These are phyloP conservation scores for Acanthamoeba royreba DNA, from an alignment of 208 protist species.

Conservation along the genomic window DNA sequence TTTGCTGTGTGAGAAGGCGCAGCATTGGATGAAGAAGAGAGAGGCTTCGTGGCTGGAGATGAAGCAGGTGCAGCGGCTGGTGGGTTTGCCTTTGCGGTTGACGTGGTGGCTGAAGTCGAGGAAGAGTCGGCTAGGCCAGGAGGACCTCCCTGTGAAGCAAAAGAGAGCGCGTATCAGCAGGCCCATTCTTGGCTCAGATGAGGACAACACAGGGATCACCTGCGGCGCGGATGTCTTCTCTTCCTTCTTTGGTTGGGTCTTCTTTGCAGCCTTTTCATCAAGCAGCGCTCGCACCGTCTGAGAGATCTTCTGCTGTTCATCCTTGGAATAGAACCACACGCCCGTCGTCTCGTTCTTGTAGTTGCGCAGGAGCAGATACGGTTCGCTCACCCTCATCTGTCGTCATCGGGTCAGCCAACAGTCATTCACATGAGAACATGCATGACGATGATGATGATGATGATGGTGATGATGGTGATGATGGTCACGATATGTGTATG, in stretches of 20 bases:
- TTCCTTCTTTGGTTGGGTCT: background rate
- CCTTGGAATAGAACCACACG: slow-evolving; percentile 11
- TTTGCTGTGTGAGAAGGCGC: background rate
- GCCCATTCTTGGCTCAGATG: background rate
- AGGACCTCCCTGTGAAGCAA: background rate
- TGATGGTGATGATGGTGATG: background rate
- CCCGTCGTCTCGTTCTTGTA: background rate
- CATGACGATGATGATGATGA: too few relatives aligned
- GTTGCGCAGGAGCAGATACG: background rate
- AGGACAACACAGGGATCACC: background rate
- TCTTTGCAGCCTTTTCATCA: background rate
- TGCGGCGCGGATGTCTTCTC: background rate
- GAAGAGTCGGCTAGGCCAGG: background rate
- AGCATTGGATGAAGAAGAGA: background rate
- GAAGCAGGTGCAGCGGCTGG: background rate
- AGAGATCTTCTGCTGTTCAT: background rate
- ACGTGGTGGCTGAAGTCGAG: background rate
- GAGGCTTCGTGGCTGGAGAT: background rate
- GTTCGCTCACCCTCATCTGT: background rate
- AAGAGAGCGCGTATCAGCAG: too few relatives aligned
- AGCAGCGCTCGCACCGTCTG: background rate
- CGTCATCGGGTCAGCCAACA: background rate
- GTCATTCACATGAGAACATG: background rate
- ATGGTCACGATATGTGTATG: too few relatives aligned
- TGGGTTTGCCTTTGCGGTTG: background rate